Evolutionary conservation across 2,329 filamentous ascomycete genomes (phyloP).

Genomic region (Neofusicoccum parvum): DNA sequence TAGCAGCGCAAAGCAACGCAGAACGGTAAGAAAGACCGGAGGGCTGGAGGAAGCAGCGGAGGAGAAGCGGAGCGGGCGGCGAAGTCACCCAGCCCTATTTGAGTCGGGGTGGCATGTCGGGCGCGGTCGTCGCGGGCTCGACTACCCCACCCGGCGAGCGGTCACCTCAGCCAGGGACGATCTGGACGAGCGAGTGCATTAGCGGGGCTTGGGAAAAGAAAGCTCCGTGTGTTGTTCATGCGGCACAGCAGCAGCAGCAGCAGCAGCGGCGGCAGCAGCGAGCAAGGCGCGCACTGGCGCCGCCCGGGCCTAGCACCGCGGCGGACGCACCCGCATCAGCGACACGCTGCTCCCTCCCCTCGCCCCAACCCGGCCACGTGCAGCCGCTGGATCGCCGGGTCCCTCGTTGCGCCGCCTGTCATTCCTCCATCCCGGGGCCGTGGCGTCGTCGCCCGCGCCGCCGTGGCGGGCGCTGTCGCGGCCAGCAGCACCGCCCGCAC

Average conservation of each 20-base stretch:
- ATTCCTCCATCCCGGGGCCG: no score
- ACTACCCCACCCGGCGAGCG: neutral
- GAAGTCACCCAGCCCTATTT: no score
- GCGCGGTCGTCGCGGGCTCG: neutral
- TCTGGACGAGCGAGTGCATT: neutral
- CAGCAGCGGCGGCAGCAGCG: no score
- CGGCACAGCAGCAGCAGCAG: neutral
- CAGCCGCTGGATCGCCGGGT: neutral
- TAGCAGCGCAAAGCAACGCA: neutral
- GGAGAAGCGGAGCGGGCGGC: neutral
- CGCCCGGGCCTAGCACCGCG: neutral
- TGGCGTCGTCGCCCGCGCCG: no score
- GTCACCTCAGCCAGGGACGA: neutral
- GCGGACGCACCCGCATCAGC: neutral
- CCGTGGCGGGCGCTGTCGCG: no score
- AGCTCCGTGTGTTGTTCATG: neutral
- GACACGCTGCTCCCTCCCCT: neutral
- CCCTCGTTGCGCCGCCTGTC: no score
- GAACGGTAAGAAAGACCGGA: neutral
- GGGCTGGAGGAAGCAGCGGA: neutral
- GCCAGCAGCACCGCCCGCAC: no score
- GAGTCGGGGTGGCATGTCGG: neutral
- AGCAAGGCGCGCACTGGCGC: no score
- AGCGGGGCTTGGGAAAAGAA: neutral
- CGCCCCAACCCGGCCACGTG: neutral